These are phyloP conservation scores for Ogataea parapolymorpha DNA, from an alignment of 805 yeast genomes.

Conservation along the genomic window DNA sequence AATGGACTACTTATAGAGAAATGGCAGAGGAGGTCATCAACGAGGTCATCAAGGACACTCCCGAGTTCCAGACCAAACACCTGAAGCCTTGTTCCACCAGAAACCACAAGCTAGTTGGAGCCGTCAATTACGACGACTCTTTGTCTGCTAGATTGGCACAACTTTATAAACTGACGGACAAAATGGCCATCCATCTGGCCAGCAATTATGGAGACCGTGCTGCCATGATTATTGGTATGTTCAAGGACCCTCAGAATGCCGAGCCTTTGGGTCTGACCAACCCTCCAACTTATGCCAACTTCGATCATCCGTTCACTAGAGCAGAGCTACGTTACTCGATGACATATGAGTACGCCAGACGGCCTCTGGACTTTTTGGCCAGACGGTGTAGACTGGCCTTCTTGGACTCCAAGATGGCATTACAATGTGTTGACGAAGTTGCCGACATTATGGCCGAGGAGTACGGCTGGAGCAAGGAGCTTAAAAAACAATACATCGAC, in stretches of 20 bases:
- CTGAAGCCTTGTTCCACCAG: slow-evolving; percentile 51
- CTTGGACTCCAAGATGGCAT: slow-evolving; percentile 81
- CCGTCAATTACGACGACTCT: slow-evolving; percentile 71
- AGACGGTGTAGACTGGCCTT: slow-evolving; percentile 93
- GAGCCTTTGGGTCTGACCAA: slow-evolving; percentile 55
- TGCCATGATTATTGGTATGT: slow-evolving; percentile 64
- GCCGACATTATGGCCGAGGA: slow-evolving; percentile 82
- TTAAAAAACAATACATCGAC: slow-evolving; percentile 49
- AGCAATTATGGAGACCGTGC: slow-evolving; percentile 89
- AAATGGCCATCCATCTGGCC: slow-evolving; percentile 77
- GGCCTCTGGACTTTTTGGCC: slow-evolving; percentile 85
- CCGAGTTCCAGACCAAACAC: slow-evolving; percentile 30
- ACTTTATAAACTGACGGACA: slow-evolving; percentile 66
- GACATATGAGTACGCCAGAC: slow-evolving; percentile 79
- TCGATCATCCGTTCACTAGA: slow-evolving; percentile 81
- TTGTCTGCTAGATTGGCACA: slow-evolving; percentile 78
- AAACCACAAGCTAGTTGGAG: slow-evolving; percentile 66
- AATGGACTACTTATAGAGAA: slow-evolving; percentile 97
- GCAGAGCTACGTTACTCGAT: slow-evolving; percentile 86
- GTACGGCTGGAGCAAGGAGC: slow-evolving; percentile 64
- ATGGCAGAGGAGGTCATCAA: slow-evolving; percentile 95
- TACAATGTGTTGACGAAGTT: slow-evolving; percentile 76
- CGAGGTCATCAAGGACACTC: slow-evolving; percentile 52
- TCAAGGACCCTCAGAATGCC: slow-evolving; percentile 51
- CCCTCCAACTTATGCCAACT: slow-evolving; percentile 39